A percentile compares a stretch with the other conserved stretches of the same genome.
phyloP scores from a whole-genome alignment of 495 filamentous ascomycete genomes.

The Ascobolus immersus region DNA sequence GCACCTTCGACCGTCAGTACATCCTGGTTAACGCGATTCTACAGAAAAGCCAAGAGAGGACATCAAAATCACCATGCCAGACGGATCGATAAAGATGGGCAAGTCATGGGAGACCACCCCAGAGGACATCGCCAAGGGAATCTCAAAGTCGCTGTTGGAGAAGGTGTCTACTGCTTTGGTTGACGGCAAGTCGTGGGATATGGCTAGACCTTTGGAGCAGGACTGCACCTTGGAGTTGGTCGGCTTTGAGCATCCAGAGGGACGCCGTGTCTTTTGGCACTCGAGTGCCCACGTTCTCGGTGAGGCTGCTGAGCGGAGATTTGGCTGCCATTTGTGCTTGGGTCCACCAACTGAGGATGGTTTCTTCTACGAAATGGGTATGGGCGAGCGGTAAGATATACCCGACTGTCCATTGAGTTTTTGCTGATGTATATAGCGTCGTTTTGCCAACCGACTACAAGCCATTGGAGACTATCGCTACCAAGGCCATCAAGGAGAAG shows the following conservation, averaged over 20 bases:
- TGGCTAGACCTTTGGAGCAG: conserved; percentile 65
- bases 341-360: conserved; percentile 80
- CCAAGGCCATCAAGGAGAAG: conserved; percentile 76
- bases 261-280: conserved; percentile 73
- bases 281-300: conserved; percentile 82
- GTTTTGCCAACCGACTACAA: conserved; percentile 55
- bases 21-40: conserved; percentile 1
- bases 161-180: conserved; percentile 61
- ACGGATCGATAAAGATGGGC: conserved; percentile 34
- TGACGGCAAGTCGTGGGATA: conserved; percentile 69
- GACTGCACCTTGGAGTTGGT: conserved; percentile 55
- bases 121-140: conserved; percentile 34
- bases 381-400: conserved; percentile 34
- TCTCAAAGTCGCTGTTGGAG: conserved; percentile 45
- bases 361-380: conserved; percentile 95
- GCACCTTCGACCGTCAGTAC: background rate
- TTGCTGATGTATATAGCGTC: conserved; percentile 20
- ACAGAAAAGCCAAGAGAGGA: conserved; percentile 32
- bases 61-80: conserved; percentile 39
- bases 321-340: conserved; percentile 71
- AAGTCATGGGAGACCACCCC: conserved; percentile 51
- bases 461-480: conserved; percentile 47
- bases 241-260: conserved; percentile 62
- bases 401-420: background rate
- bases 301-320: conserved; percentile 71